Evolutionary conservation across 2,329 filamentous ascomycete species (phyloP), one percentile per base, ranked within the genome.

Genomic region (Thielaviopsis musarum): DNA sequence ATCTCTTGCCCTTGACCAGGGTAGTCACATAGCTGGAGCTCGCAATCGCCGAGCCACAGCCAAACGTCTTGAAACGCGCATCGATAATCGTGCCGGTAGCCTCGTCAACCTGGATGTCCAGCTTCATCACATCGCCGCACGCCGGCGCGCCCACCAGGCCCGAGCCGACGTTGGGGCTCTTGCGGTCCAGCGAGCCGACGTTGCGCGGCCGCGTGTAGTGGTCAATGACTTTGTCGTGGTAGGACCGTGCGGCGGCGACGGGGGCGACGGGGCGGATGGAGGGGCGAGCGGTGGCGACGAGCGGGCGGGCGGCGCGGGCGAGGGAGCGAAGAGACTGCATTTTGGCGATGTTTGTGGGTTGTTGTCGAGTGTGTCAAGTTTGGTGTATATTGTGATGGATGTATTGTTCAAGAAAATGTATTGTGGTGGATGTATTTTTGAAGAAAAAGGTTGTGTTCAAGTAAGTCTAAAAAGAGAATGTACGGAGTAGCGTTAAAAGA

Each of bases 31-130:
- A 98, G 69, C 87, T 93, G 62, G 87, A 94, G 64, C 87, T 91
- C 52, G 93, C 93, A 72, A 98, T 98, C 64, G 93, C 93, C 30
- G 85, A 90, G 59, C 91, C 91, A 71, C 91, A 96, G 57, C 91
- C 91, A 69, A 96, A 96, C 0, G 91, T 96, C 83, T 96, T 96
- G 82, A 96, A 96, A 74, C 94, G 93, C 70, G 95, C 91, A 67
- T 96, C 91, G 66, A 84, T 84, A 70, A 96, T 96, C 66, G 84
- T 91, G 71, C 93, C 88, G 67, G 83, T 88, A 66, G 85, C 79
- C 64, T 88, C 87, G 73, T 96, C 90, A 67, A 96, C 91, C 61
- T 88, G 85, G 73, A 93, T 94, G 69, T 74, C 70, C 6, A 71
- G 66, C 76, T 93, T 93, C 86, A 94, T 94, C 64, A 94, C 88